These are phyloP conservation scores for Pseudocercospora cruenta DNA, from an alignment of 2,329 filamentous ascomycete species.

Conservation along the genomic window DNA sequence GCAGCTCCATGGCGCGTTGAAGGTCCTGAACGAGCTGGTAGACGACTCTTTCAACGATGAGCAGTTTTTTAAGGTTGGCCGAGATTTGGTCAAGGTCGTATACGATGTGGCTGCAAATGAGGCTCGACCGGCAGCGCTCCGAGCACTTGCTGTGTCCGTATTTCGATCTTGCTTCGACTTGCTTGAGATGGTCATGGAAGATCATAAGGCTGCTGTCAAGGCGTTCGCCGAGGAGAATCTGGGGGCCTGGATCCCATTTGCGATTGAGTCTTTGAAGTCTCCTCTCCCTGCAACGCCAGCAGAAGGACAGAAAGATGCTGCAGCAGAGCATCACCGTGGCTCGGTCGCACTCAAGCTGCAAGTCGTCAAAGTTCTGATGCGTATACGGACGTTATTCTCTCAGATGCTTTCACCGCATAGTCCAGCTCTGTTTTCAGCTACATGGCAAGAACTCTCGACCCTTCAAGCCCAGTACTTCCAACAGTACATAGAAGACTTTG, in stretches of 20 bases:
- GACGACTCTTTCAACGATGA: constrained; percentile 92
- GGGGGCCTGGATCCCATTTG: constrained; percentile 82
- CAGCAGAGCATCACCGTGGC: constrained; percentile 74
- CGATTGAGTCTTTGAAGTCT: constrained; percentile 75
- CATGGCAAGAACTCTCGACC: constrained; percentile 83
- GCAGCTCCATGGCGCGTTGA: constrained; percentile 86
- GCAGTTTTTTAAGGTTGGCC: constrained; percentile 89
- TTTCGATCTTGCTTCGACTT: constrained; percentile 93
- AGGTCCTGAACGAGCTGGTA: constrained; percentile 85
- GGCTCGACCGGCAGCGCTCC: constrained; percentile 69
- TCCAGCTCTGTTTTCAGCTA: constrained; percentile 77
- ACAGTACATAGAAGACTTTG: constrained; percentile 83
- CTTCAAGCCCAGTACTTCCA: constrained; percentile 74
- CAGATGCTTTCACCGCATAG: constrained; percentile 81
- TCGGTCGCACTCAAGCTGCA: constrained; percentile 87
- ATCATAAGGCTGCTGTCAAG: constrained; percentile 84
- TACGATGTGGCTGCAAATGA: constrained; percentile 81
- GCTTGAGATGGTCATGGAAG: constrained; percentile 94
- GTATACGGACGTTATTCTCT: constrained; percentile 82
- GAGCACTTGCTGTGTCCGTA: constrained; percentile 84
- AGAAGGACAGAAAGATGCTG: constrained; percentile 61
- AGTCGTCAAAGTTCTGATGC: constrained; percentile 86
- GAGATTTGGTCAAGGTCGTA: constrained; percentile 80
- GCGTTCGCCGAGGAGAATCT: constrained; percentile 86
- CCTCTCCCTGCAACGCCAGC: constrained; percentile 66